These are phyloP conservation scores for Trichophyton equinum DNA, from an alignment of 2,329 filamentous ascomycete species.

Conservation along the genomic window DNA sequence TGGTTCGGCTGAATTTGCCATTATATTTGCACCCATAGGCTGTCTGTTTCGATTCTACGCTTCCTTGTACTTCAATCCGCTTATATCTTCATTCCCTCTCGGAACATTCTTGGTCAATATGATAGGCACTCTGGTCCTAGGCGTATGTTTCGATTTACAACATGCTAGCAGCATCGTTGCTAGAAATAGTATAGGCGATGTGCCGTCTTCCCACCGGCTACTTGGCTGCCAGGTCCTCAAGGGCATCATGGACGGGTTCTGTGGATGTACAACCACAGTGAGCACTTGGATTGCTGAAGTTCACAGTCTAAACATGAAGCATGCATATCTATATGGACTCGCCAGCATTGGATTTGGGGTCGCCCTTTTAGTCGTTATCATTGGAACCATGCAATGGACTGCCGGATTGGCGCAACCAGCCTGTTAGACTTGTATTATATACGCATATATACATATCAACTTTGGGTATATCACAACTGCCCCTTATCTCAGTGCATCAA, in stretches of 20 bases:
- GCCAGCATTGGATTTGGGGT: slow-evolving; percentile 38
- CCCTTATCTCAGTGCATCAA: no score
- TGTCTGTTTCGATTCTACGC: slow-evolving; percentile 64
- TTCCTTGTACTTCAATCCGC: slow-evolving; percentile 57
- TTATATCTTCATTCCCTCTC: slow-evolving; percentile 57
- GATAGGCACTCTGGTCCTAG: slow-evolving; percentile 60
- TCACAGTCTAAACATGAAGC: slow-evolving; percentile 38
- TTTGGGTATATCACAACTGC: neutral
- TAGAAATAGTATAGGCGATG: slow-evolving; percentile 13
- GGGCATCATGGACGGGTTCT: slow-evolving; percentile 55
- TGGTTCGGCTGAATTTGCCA: slow-evolving; percentile 57
- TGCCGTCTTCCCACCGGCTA: slow-evolving; percentile 22
- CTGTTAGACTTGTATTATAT: slow-evolving; percentile 16
- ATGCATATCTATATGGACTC: slow-evolving; percentile 51
- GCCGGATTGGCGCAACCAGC: slow-evolving; percentile 25
- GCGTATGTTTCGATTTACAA: slow-evolving; percentile 66
- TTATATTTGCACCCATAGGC: slow-evolving; percentile 72
- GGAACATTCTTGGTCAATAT: slow-evolving; percentile 80
- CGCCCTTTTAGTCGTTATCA: slow-evolving; percentile 40
- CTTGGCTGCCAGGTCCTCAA: slow-evolving; percentile 55
- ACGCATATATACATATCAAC: neutral
- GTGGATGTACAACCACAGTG: slow-evolving; percentile 53
- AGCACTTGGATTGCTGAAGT: slow-evolving; percentile 56
- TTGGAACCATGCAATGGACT: slow-evolving; percentile 47
- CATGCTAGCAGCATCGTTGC: slow-evolving; percentile 44